These are phyloP conservation scores for Zangia roseola DNA, from an alignment of 768 basidiomycete species.

Conservation along the genomic window DNA sequence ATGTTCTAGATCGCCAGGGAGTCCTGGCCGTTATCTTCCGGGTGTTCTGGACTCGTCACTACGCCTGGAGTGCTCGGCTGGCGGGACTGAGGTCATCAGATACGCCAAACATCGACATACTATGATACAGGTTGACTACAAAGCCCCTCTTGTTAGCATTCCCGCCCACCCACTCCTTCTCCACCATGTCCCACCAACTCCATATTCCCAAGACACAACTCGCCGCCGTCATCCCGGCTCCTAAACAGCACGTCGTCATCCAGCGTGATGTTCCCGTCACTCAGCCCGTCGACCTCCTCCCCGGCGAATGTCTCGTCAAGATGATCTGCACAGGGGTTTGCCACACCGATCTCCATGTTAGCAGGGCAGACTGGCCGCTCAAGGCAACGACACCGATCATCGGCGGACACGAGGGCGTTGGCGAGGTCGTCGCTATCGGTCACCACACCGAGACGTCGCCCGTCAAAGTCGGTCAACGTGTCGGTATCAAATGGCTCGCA, in stretches of 20 bases:
- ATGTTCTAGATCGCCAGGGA: too few species aligned
- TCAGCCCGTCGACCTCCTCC: conserved; percentile 51
- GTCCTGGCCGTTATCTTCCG: too few species aligned
- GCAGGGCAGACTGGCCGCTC: conserved; percentile 78
- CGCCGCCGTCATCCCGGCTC: conserved; percentile 39
- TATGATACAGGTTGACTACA: neutral
- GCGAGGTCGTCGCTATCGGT: conserved; percentile 77
- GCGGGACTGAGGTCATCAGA: too few species aligned
- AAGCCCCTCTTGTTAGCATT: neutral
- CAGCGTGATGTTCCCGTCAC: conserved; percentile 53
- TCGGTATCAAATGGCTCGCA: conserved; percentile 83
- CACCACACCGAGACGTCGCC: conserved; percentile 54
- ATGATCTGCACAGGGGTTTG: conserved; percentile 81
- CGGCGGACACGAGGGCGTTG: conserved; percentile 86
- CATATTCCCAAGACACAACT: conserved; percentile 42
- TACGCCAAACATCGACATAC: too few species aligned
- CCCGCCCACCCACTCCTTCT: neutral
- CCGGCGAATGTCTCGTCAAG: conserved; percentile 75
- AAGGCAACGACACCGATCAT: conserved; percentile 63
- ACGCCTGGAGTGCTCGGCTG: too few species aligned
- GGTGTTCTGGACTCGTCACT: too few species aligned
- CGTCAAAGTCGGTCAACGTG: conserved; percentile 74
- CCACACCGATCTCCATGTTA: conserved; percentile 81
- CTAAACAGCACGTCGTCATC: conserved; percentile 33
- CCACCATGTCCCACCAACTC: conserved; percentile 1